Evolutionary conservation across 1,139 yeast genomes (phyloP).

Genomic region (Candida pseudoviswanathii): DNA sequence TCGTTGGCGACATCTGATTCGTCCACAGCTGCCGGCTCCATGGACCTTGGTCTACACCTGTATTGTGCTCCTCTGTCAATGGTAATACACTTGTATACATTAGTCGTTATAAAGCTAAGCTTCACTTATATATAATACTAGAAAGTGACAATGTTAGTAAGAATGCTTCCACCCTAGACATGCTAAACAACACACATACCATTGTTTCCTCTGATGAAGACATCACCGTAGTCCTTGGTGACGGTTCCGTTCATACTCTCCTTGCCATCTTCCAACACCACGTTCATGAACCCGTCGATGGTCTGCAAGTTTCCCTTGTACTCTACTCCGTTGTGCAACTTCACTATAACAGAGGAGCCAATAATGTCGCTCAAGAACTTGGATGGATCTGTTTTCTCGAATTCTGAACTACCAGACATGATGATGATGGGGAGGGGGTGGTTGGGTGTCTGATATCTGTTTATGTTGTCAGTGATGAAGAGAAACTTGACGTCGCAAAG

Average conservation of each 20-base stretch:
- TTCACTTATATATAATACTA: constrained; percentile 52
- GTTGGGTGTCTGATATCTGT: not conserved
- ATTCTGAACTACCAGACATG: constrained; percentile 13
- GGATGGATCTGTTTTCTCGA: constrained; percentile 59
- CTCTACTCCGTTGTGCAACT: constrained; percentile 83
- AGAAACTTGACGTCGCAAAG: not conserved
- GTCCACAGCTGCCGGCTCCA: constrained; percentile 8
- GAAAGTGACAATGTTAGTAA: constrained; percentile 6
- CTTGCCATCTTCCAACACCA: constrained; percentile 75
- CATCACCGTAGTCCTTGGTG: constrained; percentile 73
- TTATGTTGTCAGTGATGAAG: not conserved
- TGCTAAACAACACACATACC: constrained; percentile 50
- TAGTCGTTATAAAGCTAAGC: constrained; percentile 21
- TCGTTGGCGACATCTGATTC: constrained; percentile 17
- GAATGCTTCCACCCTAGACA: not conserved
- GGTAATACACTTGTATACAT: constrained; percentile 4
- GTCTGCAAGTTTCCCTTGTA: constrained; percentile 77
- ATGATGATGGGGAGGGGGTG: not conserved
- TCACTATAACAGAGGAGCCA: constrained; percentile 80
- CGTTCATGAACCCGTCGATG: constrained; percentile 96
- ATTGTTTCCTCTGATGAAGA: constrained; percentile 91
- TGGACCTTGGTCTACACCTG: not conserved
- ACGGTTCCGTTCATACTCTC: constrained; percentile 63
- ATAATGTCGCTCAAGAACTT: constrained; percentile 76
- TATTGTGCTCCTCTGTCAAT: too few species aligned